These are phyloP conservation scores for Cryptococcus deneoformans DNA, from an alignment of 1,284 basidiomycete genomes.

Conservation along the genomic window DNA sequence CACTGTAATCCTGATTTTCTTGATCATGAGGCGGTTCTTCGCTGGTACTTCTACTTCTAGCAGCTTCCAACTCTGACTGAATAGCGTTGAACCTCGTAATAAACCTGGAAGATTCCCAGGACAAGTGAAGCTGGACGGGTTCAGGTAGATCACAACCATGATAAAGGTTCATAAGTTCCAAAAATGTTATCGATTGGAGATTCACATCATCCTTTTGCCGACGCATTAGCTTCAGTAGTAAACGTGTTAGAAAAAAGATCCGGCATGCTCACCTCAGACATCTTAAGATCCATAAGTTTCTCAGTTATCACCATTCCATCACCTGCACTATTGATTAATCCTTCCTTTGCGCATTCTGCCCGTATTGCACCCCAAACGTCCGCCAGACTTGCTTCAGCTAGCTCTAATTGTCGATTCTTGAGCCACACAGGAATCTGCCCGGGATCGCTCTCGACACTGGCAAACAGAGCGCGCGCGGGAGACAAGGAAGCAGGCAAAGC, in stretches of 20 bases:
- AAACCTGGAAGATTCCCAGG: conserved; percentile 36
- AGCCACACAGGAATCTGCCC: conserved; percentile 26
- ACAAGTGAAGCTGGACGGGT: conserved; percentile 39
- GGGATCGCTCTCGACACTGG: conserved; percentile 15
- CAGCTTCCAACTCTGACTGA: conserved; percentile 45
- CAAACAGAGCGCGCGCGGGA: conserved; percentile 31
- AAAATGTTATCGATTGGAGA: conserved; percentile 34
- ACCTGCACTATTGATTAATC: conserved; percentile 9
- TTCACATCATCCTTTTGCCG: conserved; percentile 36
- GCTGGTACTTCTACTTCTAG: conserved; percentile 59
- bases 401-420: conserved; percentile 21
- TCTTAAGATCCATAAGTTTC: conserved; percentile 55
- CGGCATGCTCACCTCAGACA: conserved; percentile 63
- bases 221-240: no score
- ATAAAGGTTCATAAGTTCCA: conserved; percentile 37
- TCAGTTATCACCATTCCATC: conserved; percentile 36
- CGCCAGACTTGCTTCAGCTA: conserved; percentile 28
- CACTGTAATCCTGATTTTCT: neutral
- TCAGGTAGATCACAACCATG: conserved; percentile 36
- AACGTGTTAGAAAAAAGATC: neutral
- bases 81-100: conserved; percentile 43
- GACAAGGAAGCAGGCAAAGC: conserved; percentile 1
- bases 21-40: conserved; percentile 1
- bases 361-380: conserved; percentile 28
- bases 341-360: conserved; percentile 24